Evolutionary conservation across 768 basidiomycete genomes (phyloP).

Genomic region (Rossbeevera mucosa): DNA sequence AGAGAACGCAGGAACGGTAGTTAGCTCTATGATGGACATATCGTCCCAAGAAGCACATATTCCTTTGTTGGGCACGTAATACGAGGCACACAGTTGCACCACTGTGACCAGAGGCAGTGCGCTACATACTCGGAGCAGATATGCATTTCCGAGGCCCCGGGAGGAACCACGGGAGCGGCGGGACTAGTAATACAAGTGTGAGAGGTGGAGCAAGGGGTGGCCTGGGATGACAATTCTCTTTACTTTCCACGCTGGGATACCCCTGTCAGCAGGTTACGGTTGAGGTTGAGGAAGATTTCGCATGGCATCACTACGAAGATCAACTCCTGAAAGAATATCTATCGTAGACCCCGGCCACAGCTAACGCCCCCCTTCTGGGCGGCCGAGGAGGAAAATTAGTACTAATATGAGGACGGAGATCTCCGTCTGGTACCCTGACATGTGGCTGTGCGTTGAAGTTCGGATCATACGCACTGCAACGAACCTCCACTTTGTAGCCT

Average conservation of each 20-base stretch:
- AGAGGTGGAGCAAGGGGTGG: constrained; percentile 12
- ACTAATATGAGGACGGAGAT: neutral
- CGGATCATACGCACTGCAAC: constrained; percentile 8
- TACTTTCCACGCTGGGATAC: constrained; percentile 28
- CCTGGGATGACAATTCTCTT: constrained; percentile 12
- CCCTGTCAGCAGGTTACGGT: constrained; percentile 23
- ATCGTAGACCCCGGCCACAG: constrained; percentile 19
- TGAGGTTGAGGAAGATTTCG: constrained; percentile 12
- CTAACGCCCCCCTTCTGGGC: neutral
- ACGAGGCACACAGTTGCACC: neutral
- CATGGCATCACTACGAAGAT: constrained; percentile 29
- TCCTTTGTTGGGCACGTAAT: constrained; percentile 4
- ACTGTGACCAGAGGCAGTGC: neutral
- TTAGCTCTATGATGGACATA: neutral
- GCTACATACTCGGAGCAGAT: neutral
- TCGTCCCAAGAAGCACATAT: constrained; percentile 4
- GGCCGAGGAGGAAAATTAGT: constrained; percentile 1
- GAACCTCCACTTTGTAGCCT: neutral
- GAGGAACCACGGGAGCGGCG: constrained; percentile 7
- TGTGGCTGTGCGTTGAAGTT: constrained; percentile 21
- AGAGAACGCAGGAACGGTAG: neutral
- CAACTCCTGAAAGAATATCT: constrained; percentile 11
- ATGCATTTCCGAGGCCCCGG: constrained; percentile 20
- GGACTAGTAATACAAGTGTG: constrained; percentile 6
- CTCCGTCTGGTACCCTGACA: too few relatives aligned